These are phyloP conservation scores for Galium porrigens DNA, from an alignment of 305 asterid species.

Conservation along the genomic window DNA sequence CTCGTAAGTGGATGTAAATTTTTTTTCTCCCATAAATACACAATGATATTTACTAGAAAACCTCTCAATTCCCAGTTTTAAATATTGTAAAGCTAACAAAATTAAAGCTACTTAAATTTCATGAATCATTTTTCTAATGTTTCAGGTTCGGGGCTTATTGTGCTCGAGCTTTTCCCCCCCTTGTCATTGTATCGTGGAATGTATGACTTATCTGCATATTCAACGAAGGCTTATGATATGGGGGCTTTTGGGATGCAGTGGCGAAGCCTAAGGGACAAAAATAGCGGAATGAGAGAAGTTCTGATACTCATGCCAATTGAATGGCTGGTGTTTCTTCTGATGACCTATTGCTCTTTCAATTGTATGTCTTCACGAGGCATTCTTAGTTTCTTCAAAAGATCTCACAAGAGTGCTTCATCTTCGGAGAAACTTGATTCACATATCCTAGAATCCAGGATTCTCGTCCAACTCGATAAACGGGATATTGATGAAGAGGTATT, in stretches of 20 bases:
- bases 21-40: neutral
- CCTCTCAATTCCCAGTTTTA: neutral
- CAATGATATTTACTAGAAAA: neutral
- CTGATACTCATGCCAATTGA: slow-evolving; percentile 23
- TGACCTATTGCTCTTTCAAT: slow-evolving; percentile 14
- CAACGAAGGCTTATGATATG: slow-evolving; percentile 1
- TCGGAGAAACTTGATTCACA: slow-evolving; percentile 10
- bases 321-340: slow-evolving; percentile 23
- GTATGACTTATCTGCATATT: slow-evolving; percentile 17
- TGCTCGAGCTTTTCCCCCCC: slow-evolving; percentile 24
- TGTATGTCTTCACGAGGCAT: slow-evolving; percentile 14
- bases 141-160: slow-evolving; percentile 20
- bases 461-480: slow-evolving; percentile 20
- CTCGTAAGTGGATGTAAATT: slow-evolving; percentile 16
- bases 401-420: slow-evolving; percentile 12
- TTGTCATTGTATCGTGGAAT: slow-evolving; percentile 23
- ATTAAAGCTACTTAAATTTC: neutral
- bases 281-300: slow-evolving; percentile 24
- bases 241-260: slow-evolving; percentile 25
- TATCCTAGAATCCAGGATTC: slow-evolving; percentile 12
- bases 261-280: slow-evolving; percentile 19
- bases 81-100: neutral
- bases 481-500: slow-evolving; percentile 28
- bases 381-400: slow-evolving; percentile 12
- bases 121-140: neutral